Evolutionary conservation across 1,139 yeast species (phyloP).

Genomic region (Kluyveromyces sp.): DNA sequence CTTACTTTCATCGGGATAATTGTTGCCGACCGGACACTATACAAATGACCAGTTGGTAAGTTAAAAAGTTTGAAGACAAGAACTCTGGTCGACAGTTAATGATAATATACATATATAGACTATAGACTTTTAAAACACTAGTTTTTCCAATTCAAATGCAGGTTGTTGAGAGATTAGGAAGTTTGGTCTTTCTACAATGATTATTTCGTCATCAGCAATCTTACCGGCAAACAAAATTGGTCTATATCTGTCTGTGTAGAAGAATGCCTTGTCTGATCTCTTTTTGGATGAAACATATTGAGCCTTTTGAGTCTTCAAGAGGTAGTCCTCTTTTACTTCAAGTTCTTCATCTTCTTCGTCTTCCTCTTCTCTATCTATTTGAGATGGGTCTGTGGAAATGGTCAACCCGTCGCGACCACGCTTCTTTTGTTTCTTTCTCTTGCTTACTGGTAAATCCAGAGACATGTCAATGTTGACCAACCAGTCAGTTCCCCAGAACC

Average conservation of each 20-base stretch:
- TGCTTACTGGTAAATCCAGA: constrained; percentile 45
- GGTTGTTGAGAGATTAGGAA: constrained; percentile 47
- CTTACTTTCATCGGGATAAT: constrained; percentile 43
- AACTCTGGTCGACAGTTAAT: background rate
- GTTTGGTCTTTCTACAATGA: constrained; percentile 72
- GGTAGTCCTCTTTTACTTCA: constrained; percentile 22
- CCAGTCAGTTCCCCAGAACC: constrained; percentile 92
- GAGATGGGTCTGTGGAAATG: constrained; percentile 34
- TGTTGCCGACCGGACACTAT: constrained; percentile 20
- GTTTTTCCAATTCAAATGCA: constrained; percentile 69
- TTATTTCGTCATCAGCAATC: constrained; percentile 50
- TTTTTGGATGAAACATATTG: constrained; percentile 22
- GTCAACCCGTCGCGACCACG: constrained; percentile 59
- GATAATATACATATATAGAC: background rate
- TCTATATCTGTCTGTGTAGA: constrained; percentile 70
- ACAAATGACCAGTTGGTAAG: background rate
- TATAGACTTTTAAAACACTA: constrained; percentile 37
- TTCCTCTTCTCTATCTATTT: constrained; percentile 31
- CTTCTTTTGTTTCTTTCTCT: constrained; percentile 40
- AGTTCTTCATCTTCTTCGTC: constrained; percentile 19
- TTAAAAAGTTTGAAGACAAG: too few relatives aligned
- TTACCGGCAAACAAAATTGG: constrained; percentile 60
- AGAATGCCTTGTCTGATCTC: constrained; percentile 43
- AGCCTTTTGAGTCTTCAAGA: constrained; percentile 16
- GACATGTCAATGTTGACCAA: constrained; percentile 63